These are phyloP conservation scores for Barbarea vulgaris DNA, from an alignment of 345 rosid genomes.

Conservation along the genomic window DNA sequence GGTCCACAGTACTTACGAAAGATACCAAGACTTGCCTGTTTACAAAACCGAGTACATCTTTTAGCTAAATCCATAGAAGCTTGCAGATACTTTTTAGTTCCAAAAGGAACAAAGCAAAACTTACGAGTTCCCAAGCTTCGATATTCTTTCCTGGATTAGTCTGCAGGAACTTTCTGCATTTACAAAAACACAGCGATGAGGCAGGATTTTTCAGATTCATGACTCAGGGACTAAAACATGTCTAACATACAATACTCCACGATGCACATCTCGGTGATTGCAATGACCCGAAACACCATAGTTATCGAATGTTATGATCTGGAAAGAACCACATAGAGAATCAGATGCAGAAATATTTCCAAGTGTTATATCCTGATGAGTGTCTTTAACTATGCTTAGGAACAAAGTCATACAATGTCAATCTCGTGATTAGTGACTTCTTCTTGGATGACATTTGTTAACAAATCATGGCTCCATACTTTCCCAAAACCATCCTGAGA, in stretches of 20 bases:
- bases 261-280: conserved; percentile 72
- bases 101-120: conserved; percentile 19
- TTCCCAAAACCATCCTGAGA: conserved; percentile 89
- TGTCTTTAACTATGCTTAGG: not conserved
- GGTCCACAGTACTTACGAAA: conserved; percentile 82
- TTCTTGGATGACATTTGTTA: conserved; percentile 58
- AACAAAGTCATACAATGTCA: conserved; percentile 52
- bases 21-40: conserved; percentile 61
- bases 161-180: conserved; percentile 56
- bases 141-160: conserved; percentile 48
- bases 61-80: not conserved
- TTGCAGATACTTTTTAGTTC: not conserved
- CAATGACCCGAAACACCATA: conserved; percentile 86
- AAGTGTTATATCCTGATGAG: not conserved
- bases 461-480: conserved; percentile 60
- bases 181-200: conserved; percentile 31
- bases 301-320: conserved; percentile 77
- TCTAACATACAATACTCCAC: conserved; percentile 61
- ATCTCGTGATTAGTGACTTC: conserved; percentile 55
- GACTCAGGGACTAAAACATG: not conserved
- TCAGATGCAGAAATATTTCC: not conserved
- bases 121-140: conserved; percentile 85
- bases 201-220: not conserved
- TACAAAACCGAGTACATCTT: not conserved
- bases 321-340: conserved; percentile 29